Evolutionary conservation across 257 asterid genomes (phyloP).

Genomic region (Rhazya stricta): DNA sequence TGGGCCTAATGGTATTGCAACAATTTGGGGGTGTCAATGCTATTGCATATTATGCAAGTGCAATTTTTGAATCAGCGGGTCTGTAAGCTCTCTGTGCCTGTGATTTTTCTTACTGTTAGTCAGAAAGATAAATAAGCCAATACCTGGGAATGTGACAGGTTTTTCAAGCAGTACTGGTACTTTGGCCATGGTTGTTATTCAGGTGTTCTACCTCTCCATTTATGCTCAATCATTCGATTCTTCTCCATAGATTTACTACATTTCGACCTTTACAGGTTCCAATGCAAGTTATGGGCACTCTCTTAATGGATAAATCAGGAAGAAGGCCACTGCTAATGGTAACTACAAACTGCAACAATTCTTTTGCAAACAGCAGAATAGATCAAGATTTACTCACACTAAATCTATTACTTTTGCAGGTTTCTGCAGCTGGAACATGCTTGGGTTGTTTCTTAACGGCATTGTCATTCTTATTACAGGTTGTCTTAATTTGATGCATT

Average conservation of each 20-base stretch:
- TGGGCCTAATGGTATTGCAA: constrained; percentile 89
- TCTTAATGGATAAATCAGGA: constrained; percentile 81
- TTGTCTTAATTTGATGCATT: constrained; percentile 14
- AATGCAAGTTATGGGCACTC: constrained; percentile 59
- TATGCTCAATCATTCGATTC: not conserved
- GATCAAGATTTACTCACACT: constrained; percentile 13
- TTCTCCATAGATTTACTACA: not conserved
- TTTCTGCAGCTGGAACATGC: constrained; percentile 70
- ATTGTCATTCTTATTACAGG: constrained; percentile 72
- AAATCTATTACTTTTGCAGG: constrained; percentile 38
- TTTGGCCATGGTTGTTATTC: constrained; percentile 76
- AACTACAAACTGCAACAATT: constrained; percentile 5
- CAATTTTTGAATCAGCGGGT: constrained; percentile 83
- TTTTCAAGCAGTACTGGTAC: constrained; percentile 64
- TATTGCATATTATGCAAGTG: constrained; percentile 79
- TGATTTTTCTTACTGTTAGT: constrained; percentile 4
- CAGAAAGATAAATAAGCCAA: not conserved
- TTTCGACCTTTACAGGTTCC: constrained; percentile 58
- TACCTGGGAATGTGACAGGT: constrained; percentile 39
- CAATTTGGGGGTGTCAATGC: constrained; percentile 91
- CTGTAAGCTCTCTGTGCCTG: constrained; percentile 8
- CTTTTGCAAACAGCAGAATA: not conserved
- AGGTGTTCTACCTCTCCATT: constrained; percentile 34
- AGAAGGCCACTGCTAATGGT: constrained; percentile 75
- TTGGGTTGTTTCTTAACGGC: constrained; percentile 70